Evolutionary conservation across 2,329 filamentous ascomycete species (phyloP).

Genomic region (Blumeriella jaapii): DNA sequence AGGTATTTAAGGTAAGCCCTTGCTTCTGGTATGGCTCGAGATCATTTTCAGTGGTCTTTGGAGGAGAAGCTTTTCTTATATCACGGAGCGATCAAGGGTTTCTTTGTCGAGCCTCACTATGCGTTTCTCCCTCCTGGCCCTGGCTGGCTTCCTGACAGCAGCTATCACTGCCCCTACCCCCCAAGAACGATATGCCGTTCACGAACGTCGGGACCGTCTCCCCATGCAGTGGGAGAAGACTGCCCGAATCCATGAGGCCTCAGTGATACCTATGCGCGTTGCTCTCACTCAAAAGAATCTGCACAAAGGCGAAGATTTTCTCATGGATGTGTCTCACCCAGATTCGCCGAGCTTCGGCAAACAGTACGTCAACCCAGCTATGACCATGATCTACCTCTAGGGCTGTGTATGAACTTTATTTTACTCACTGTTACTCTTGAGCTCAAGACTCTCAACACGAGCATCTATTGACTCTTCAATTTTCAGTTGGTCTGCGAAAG

Average conservation of each 20-base stretch:
- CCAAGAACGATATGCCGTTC: slow-evolving; percentile 13
- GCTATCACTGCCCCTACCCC: slow-evolving; percentile 9
- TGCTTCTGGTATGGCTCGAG: too few species aligned
- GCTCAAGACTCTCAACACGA: too few species aligned
- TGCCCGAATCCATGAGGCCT: slow-evolving; percentile 10
- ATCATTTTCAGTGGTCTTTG: too few species aligned
- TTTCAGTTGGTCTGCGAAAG: slow-evolving; percentile 20
- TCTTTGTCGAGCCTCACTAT: slow-evolving; percentile 3
- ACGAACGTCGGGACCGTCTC: slow-evolving; percentile 15
- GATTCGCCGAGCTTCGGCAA: slow-evolving; percentile 30
- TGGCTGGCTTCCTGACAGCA: slow-evolving; percentile 6
- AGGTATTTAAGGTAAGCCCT: too few species aligned
- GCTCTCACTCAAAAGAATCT: slow-evolving; percentile 35
- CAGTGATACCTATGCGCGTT: slow-evolving; percentile 24
- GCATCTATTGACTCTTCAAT: too few species aligned
- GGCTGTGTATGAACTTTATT: too few species aligned
- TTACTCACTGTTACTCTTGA: too few species aligned
- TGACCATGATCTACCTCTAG: too few species aligned
- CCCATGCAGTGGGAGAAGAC: slow-evolving; percentile 10
- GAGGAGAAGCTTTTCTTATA: neutral
- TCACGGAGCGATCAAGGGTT: neutral
- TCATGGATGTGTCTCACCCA: slow-evolving; percentile 29
- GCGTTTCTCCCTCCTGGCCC: slow-evolving; percentile 11
- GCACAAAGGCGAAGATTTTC: slow-evolving; percentile 32
- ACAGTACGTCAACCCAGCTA: too few species aligned